phyloP scores from a whole-genome alignment of 192 early-diverging fungal genomes.

The Coemansia sp. region DNA sequence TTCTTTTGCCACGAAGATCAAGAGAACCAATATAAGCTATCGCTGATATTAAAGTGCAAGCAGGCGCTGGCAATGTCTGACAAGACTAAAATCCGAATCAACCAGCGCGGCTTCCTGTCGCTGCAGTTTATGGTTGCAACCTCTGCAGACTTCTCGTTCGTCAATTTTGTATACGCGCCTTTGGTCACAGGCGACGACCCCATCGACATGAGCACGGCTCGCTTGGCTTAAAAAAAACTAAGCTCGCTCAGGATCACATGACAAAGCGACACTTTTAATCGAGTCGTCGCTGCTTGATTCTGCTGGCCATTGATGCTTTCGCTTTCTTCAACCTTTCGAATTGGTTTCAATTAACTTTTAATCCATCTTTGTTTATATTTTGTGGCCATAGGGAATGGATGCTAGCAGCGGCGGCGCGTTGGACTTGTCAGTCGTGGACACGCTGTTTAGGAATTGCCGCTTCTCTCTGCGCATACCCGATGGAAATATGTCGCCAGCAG shows the following conservation, averaged over 20 bases:
- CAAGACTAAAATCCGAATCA: constrained; percentile 53
- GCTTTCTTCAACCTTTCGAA: not conserved
- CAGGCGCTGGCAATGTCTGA: constrained; percentile 53
- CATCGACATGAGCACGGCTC: not conserved
- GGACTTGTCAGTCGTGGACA: constrained; percentile 11
- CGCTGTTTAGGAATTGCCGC: constrained; percentile 27
- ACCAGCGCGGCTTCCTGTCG: constrained; percentile 52
- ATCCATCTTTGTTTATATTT: not conserved
- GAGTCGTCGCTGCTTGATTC: too few relatives aligned
- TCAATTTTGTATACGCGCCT: constrained; percentile 44
- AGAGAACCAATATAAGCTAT: constrained; percentile 44
- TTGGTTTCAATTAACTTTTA: not conserved
- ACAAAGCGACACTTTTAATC: too few relatives aligned
- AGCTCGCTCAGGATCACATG: too few relatives aligned
- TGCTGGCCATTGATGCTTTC: too few relatives aligned
- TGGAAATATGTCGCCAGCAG: not conserved
- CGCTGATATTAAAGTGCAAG: constrained; percentile 41
- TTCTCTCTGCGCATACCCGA: constrained; percentile 36
- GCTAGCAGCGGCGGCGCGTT: not conserved
- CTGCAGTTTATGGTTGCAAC: constrained; percentile 56
- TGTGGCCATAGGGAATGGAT: not conserved
- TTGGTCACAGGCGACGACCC: constrained; percentile 25
- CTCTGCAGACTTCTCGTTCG: constrained; percentile 45
- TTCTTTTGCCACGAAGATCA: constrained; percentile 51
- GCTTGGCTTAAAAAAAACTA: too few relatives aligned